Base-by-base conservation (phyloP, 75 land plant species). In the Cupressus sempervirens region DNA sequence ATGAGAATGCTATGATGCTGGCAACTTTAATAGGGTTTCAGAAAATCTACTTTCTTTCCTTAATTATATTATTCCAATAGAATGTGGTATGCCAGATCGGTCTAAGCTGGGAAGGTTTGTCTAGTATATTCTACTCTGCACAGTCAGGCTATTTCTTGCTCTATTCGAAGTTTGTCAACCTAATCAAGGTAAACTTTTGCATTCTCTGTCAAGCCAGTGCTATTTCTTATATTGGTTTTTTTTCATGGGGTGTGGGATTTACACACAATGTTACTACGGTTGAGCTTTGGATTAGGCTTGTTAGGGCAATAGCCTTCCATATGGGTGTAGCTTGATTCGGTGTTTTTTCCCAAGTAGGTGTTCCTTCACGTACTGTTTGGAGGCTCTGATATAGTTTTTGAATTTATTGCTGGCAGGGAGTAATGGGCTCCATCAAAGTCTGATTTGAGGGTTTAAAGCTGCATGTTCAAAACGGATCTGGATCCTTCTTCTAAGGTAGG, bases 401-500 rank as follows among this genome's bases (percentile, higher is more conserved):
- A 79, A 79, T 79, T 79, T 79, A 2, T 8, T 23, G 65, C 30
- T 13, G 10, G 14, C 81, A 79, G 81, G 18, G 18, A 23, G 29
- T 26, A 16, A 77, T 79, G 81, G 81, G 81, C 81, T 79, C 14
- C 48, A 45, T 26, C 48, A 45, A 79, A 48, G 16, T 43, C 13
- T 79, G 81, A 79, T 79, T 79, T 41, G 52, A 72, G 81, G 48
- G 30, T 79, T n/a, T 79, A 40, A 79, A 43, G 45, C 29, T 45
- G 34, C 79, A 45, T 23, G 9, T 11, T 26, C 14, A 45, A 50
- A 79, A n/a, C 81, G 46, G 81, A 79, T 79, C 81, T 29, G 46
- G 32, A 43, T 79, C 81, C 29, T n/a, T 23, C 12, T 43, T 45
- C n/a, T 14, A 43, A 79, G 46, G 32, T 43, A 26, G 29, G 46